Percentiles rank a stretch among this genome's conserved stretches.
phyloP scores from a whole-genome alignment of 805 yeast genomes.

The Priceomyces haplophilus region DNA sequence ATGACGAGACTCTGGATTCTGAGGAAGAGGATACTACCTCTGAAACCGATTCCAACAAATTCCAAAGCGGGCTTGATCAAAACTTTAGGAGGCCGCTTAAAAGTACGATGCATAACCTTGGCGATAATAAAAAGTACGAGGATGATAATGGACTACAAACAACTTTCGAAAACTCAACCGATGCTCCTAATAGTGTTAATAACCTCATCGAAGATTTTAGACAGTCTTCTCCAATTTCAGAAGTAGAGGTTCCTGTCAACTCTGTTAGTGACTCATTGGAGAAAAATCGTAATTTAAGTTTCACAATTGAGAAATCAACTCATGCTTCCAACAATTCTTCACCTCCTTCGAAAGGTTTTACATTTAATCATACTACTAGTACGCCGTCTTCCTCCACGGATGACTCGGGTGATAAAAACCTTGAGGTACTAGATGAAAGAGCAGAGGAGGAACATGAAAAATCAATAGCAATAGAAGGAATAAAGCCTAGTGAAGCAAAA shows the following conservation, averaged over 20 bases:
- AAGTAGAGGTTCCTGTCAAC: too few species aligned
- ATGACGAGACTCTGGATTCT: conserved; percentile 1
- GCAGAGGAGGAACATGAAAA: too few species aligned
- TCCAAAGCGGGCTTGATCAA: too few species aligned
- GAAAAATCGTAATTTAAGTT: too few species aligned
- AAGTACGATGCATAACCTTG: not conserved
- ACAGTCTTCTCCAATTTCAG: too few species aligned
- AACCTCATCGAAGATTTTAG: not conserved
- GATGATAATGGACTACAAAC: not conserved
- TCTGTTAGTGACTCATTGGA: too few species aligned
- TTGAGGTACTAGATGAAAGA: too few species aligned
- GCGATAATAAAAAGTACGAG: not conserved
- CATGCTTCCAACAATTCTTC: not conserved
- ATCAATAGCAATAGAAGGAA: not conserved
- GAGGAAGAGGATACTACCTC: not conserved
- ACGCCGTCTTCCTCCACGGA: not conserved
- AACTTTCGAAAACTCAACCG: too few species aligned
- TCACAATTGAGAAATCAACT: not conserved
- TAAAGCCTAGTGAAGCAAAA: not conserved
- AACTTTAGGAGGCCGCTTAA: too few species aligned
- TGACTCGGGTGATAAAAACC: not conserved
- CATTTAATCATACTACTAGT: not conserved
- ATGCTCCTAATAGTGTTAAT: too few species aligned
- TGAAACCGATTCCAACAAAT: not conserved
- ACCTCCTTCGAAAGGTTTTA: not conserved